phyloP scores from a whole-genome alignment of 371 early-diverging fungal genomes.

The Chytridium lagenaria region DNA sequence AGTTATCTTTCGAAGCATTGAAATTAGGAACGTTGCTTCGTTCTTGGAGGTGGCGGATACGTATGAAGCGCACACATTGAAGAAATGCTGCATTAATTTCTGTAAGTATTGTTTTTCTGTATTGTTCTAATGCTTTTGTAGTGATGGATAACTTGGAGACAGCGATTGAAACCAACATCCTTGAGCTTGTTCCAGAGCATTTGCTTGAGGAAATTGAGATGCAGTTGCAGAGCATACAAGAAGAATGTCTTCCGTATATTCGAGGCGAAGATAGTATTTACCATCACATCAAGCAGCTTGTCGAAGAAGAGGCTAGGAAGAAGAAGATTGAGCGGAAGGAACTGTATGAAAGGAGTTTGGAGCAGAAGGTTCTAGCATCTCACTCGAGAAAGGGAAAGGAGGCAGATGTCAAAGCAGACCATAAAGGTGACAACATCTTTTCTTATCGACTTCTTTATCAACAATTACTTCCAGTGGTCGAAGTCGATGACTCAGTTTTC shows the following conservation, averaged over 20 bases:
- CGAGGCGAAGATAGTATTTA: constrained; percentile 45
- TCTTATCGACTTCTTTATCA: too few species aligned
- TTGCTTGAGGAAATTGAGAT: constrained; percentile 47
- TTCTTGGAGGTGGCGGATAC: constrained; percentile 64
- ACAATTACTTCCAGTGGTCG: background rate
- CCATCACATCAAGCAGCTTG: background rate
- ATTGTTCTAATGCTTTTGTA: constrained; percentile 11
- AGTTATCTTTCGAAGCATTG: constrained; percentile 57
- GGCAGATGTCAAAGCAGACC: too few species aligned
- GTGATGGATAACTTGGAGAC: constrained; percentile 67
- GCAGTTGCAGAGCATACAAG: constrained; percentile 46
- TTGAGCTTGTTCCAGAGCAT: constrained; percentile 41
- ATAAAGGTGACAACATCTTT: too few species aligned
- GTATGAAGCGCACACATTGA: constrained; percentile 60
- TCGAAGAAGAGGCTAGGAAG: background rate
- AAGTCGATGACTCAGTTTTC: background rate
- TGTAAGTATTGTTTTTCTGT: constrained; percentile 31
- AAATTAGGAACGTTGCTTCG: constrained; percentile 57
- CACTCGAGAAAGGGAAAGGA: too few species aligned
- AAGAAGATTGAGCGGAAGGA: background rate
- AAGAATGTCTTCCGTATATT: constrained; percentile 41
- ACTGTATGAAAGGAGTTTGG: background rate
- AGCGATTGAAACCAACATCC: constrained; percentile 60
- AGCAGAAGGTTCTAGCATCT: too few species aligned
- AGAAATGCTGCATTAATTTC: constrained; percentile 64